Conservation (phyloP, 2,329 filamentous ascomycete genomes). For the Gnomoniopsis sp. region DNA sequence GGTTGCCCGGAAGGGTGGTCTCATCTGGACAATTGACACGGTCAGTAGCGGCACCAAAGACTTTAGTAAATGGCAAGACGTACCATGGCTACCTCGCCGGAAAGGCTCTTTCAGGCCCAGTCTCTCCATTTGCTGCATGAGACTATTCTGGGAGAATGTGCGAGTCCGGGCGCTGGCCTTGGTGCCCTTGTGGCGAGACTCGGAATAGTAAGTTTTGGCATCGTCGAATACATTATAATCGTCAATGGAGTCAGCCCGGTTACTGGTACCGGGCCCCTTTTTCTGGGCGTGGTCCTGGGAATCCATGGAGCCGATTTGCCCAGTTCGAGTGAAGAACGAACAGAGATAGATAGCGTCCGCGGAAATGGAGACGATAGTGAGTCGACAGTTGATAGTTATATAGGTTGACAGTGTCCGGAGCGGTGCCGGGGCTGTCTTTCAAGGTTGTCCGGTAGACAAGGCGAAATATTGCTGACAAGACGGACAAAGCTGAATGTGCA, state of each 20-base stretch:
- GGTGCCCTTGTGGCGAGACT: constrained; percentile 47
- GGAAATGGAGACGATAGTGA: no score
- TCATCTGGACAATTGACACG: constrained; percentile 59
- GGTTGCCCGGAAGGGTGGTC: constrained; percentile 58
- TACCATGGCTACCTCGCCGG: constrained; percentile 58
- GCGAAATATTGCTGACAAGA: background rate
- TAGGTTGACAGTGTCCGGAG: background rate
- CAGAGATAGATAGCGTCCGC: no score
- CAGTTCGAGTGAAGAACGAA: background rate
- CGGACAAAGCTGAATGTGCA: background rate
- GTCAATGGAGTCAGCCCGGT: constrained; percentile 38
- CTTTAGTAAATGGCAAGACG: constrained; percentile 17
- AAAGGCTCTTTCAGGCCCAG: constrained; percentile 52
- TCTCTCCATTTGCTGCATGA: constrained; percentile 51
- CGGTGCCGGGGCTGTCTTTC: background rate
- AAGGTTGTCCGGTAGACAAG: background rate
- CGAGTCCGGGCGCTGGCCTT: constrained; percentile 48
- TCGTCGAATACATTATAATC: constrained; percentile 51
- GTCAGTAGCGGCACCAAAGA: background rate
- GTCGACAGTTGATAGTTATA: background rate
- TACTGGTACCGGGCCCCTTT: constrained; percentile 3
- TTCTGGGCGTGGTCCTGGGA: constrained; percentile 3
- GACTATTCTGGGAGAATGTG: constrained; percentile 57
- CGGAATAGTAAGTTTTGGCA: constrained; percentile 57
- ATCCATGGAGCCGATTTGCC: constrained; percentile 6